Evolutionary conservation across 1,139 yeast genomes (phyloP).

Genomic region (Pichia sp.): DNA sequence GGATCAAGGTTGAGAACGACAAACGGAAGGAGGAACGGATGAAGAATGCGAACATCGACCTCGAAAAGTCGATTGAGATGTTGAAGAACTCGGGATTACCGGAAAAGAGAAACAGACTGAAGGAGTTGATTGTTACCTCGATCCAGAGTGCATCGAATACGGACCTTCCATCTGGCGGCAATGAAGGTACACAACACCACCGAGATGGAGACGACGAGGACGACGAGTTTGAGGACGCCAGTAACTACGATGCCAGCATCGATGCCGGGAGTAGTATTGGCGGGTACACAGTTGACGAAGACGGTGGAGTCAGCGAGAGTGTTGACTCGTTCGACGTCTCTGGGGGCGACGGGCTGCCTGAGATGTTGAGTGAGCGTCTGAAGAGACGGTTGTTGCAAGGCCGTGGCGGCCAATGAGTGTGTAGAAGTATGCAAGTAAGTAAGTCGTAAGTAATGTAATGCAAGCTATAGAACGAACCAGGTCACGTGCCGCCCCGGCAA

Average conservation of each 20-base stretch:
- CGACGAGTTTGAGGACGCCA: neutral
- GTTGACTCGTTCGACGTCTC: neutral
- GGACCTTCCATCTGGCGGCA: no score
- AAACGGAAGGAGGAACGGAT: conserved; percentile 30
- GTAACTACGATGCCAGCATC: neutral
- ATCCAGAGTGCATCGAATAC: conserved; percentile 11
- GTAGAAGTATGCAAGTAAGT: neutral
- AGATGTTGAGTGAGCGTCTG: conserved; percentile 30
- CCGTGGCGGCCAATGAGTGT: conserved; percentile 12
- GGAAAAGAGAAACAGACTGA: conserved; percentile 35
- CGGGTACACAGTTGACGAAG: conserved; percentile 11
- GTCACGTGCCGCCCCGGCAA: no score
- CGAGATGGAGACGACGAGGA: neutral
- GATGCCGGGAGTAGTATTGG: conserved; percentile 6
- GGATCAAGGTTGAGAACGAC: conserved; percentile 49
- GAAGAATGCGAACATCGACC: conserved; percentile 46
- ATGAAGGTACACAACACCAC: no score
- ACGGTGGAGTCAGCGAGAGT: conserved; percentile 11
- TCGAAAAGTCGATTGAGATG: conserved; percentile 73
- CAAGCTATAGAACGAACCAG: no score
- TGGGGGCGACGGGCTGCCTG: conserved; percentile 6
- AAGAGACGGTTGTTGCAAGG: conserved; percentile 26
- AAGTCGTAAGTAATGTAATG: no score
- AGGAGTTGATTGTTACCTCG: conserved; percentile 17
- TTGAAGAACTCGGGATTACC: conserved; percentile 70